Percentiles rank a stretch among this genome's conserved stretches.
phyloP scores from a whole-genome alignment of 805 yeast genomes.

The Diddensiella transvaalensis region DNA sequence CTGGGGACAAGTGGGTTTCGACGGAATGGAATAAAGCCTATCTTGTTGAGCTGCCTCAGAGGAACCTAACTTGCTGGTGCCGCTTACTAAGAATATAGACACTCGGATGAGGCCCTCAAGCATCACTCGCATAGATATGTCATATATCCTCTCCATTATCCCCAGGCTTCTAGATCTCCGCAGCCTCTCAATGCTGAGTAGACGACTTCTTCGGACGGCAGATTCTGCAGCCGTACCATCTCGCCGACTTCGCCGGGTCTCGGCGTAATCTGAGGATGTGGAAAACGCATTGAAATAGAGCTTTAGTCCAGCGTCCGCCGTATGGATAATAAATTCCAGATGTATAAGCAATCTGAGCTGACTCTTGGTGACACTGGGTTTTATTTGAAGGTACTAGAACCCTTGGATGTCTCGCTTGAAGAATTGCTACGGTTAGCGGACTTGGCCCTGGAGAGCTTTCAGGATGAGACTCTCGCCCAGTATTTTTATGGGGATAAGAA shows the following conservation, averaged over 20 bases:
- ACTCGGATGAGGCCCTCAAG: no score
- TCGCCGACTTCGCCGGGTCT: not conserved
- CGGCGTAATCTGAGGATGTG: not conserved
- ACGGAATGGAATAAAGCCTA: no score
- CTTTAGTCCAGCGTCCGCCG: not conserved
- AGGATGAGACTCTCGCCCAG: not conserved
- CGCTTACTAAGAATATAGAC: no score
- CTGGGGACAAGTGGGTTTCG: no score
- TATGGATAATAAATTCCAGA: no score
- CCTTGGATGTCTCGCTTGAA: not conserved
- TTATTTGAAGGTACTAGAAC: not conserved
- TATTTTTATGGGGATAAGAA: not conserved
- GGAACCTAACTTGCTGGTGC: no score
- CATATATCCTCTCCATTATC: no score
- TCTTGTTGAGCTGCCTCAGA: no score
- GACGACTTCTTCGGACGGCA: no score
- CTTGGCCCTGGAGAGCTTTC: not conserved
- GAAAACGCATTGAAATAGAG: not conserved
- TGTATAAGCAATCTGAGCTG: not conserved
- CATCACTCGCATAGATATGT: no score
- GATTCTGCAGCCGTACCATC: conserved; percentile 1
- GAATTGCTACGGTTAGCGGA: not conserved
- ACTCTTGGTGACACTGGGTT: not conserved
- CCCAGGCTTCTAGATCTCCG: no score
- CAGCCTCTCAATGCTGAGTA: no score